Evolutionary conservation across 2,329 filamentous ascomycete genomes (phyloP), one percentile per base, ranked within the genome.

Genomic region (Fusarium udum): DNA sequence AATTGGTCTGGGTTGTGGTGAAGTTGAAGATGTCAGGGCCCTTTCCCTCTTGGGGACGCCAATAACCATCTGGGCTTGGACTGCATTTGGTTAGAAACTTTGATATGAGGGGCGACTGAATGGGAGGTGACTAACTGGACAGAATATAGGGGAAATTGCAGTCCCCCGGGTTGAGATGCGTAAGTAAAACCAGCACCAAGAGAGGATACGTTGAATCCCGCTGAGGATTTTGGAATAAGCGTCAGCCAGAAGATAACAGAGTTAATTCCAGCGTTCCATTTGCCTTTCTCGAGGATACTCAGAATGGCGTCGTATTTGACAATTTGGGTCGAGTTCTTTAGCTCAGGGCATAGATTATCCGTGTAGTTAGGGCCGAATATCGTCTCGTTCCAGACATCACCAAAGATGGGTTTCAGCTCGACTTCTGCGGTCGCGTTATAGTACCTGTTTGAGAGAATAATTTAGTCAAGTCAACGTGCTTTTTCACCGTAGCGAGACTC

Each of bases 391-490:
- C 57, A 60, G 14, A 67, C 43, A 0, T 49, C 34, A 11, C 64
- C 37, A 34, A 59, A 67, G 3, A 48, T 12, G 3, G 46, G 16
- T 16, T 6, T 49, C 9, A 67, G 3, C 2, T 67, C 63, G 6
- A 67, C 40, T 6, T 67, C 53, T 18, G 64, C 63, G 0, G 64
- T 67, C 1, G 64, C 64, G 18, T 67, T 67, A 6, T 67, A 67
- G 18, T 67, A 67, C 11, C 64, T 67, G 9, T 16, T 16, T 1
- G 20, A 4, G 6, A 18, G 20, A n/a, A 22, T 7, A 2, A 6
- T 13, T 65, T n/a, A 66, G 63, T 20, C 34, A 13, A 26, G 10
- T 31, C 8, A 5, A 0, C 1, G 18, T 7, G 2, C 1, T 10
- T 3, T 10, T 15, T 2, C 3, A 18, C 13, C 5, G 14, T 20